Evolutionary conservation across 164 flowering plant species (phyloP), one percentile per base, ranked within the genome.

Genomic region (Cinnamomum chago): DNA sequence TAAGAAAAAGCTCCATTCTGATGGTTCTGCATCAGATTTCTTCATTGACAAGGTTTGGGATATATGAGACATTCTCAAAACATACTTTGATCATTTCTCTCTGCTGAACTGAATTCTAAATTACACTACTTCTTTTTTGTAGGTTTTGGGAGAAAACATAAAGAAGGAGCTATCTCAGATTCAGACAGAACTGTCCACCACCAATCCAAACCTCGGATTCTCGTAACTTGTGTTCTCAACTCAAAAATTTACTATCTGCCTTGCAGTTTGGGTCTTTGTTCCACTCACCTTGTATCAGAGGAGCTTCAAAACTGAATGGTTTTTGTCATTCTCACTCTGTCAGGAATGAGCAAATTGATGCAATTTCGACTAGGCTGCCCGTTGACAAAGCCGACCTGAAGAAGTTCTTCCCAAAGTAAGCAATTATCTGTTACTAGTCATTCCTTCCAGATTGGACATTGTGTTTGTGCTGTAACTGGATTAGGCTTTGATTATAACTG

Each of bases 81-180:
- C 33, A 47, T 62, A 7, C 7, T 55, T 55, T 14, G n/a, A 55
- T 55, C n/a, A 55, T 18, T 55, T 55, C 60, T 15, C 2, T 55
- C 50, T 22, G 15, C 51, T 13, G 67, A 64, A 64, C 67, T 64
- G 14, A 22, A 11, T 64, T 23, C n/a, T 55, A 3, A 55, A 55
- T 55, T 55, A 1, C 18, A 14, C 12, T 55, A 11, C 67, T 30
- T 3, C 7, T 30, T 9, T 12, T 17, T 65, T 79, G 70, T 75
- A 93, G 97, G 97, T 92, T 71, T 77, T 92, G 65, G 97, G 92
- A 55, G 88, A 90, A 15, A 94, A 89, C 62, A 90, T 92, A 79
- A 89, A 88, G 89, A 90, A 81, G 82, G 91, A 94, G 82, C 88
- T 94, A 4, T 83, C 88, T 1, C 71, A 87, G 73, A 90, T 92